phyloP scores from a whole-genome alignment of 2,329 filamentous ascomycete genomes.

The Talaromyces sp. region DNA sequence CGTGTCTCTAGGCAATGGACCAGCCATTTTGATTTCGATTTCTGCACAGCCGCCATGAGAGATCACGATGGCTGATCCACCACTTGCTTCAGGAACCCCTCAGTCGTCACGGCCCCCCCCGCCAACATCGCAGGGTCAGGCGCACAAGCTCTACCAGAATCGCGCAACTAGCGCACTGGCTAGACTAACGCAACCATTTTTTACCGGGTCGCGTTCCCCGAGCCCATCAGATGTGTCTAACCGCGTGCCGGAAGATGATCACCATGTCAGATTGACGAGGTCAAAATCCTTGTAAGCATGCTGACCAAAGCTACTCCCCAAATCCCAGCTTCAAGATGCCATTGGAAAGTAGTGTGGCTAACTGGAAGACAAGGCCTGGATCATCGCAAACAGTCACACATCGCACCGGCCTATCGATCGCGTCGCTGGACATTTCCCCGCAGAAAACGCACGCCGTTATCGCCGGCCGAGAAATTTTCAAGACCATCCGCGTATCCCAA shows the following conservation, averaged over 20 bases:
- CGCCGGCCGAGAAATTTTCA: slow-evolving; percentile 64
- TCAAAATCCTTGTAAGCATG: slow-evolving; percentile 40
- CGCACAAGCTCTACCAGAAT: slow-evolving; percentile 35
- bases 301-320: background rate
- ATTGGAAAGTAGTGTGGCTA: slow-evolving; percentile 6
- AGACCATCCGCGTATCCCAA: slow-evolving; percentile 59
- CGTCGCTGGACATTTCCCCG: slow-evolving; percentile 62
- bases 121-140: slow-evolving; percentile 23
- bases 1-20: background rate
- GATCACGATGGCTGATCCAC: slow-evolving; percentile 31
- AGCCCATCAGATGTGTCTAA: slow-evolving; percentile 44
- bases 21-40: background rate
- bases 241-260: slow-evolving; percentile 13
- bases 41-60: slow-evolving; percentile 19
- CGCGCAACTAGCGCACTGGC: slow-evolving; percentile 48
- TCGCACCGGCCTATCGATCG: slow-evolving; percentile 62
- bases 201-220: slow-evolving; percentile 53
- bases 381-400: slow-evolving; percentile 57
- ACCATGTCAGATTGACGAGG: slow-evolving; percentile 32
- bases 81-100: slow-evolving; percentile 28
- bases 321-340: background rate
- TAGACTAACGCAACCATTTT: slow-evolving; percentile 54
- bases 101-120: slow-evolving; percentile 16
- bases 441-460: slow-evolving; percentile 62
- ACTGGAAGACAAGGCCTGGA: slow-evolving; percentile 36